Evolutionary conservation across 208 protist species (phyloP), one percentile per base, ranked within the genome.

Genomic region (Crithidia expoeki): DNA sequence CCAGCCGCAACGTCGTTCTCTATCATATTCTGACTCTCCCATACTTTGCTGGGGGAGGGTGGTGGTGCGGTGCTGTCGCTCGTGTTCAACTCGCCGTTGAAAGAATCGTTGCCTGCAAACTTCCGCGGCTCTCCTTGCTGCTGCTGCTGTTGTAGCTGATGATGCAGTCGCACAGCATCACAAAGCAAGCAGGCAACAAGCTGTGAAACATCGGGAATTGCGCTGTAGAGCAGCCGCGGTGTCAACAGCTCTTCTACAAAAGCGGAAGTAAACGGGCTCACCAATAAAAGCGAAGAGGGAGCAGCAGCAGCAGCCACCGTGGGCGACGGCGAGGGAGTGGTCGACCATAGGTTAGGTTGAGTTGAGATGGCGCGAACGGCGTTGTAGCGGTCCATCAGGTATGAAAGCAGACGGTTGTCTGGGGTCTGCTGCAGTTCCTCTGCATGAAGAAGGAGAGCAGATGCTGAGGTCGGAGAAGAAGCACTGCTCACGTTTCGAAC

Each of bases 111-210:
- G 42, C 40, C 5, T 59, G 21, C 33, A 2, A 2, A 6, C 5
- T 17, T 11, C 32, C 53, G 2, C 19, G 28, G 25, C 4, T n/a
- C 42, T 23, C 12, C 32, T 16, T 32, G 53, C 38, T 40, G 60
- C 44, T 44, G 33, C 32, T 33, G 38, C 6, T 58, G 44, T 42
- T 58, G 33, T 25, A 59, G 47, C 59, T 72, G 59, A 28, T 59
- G 46, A 28, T 68, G 59, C 0, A 91, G 77, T 3, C 89, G 83
- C 14, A 90, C 64, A 23, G 80, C 52, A 34, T 94, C 89, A 50
- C 81, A 87, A 1, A 94, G 49, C 14, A 92, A 47, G n/a, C 85
- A 94, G 3, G 72, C 81, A 1, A 86, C 86, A 21, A 92, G 68
- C 64, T 92, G 84, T 27, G 71, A 72, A 17, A 92, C 89, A 25